Evolutionary conservation across 2,329 filamentous ascomycete genomes (phyloP).

Genomic region (Ramularia endophylla): DNA sequence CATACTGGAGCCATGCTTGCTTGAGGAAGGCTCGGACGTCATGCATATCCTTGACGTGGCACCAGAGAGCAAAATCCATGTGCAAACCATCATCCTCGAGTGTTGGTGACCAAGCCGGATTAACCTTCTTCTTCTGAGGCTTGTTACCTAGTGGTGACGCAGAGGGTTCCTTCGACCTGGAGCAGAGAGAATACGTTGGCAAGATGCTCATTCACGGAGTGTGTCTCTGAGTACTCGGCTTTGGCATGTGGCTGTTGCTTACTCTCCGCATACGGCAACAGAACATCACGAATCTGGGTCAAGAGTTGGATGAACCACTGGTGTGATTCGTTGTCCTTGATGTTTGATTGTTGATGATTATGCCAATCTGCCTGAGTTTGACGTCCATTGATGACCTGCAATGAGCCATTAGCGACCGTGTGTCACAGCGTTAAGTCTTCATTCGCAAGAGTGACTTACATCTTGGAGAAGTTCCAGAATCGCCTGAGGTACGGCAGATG

Average conservation of each 20-base stretch:
- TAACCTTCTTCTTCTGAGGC: not conserved
- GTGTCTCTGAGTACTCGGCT: not conserved
- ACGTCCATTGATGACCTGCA: conserved; percentile 1
- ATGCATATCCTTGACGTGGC: conserved; percentile 1
- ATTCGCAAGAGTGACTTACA: not conserved
- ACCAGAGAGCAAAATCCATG: not conserved
- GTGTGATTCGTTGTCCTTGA: not conserved
- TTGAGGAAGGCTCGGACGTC: conserved; percentile 1
- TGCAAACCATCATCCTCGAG: not conserved
- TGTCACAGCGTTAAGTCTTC: not conserved
- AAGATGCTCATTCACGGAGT: not conserved
- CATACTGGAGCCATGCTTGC: conserved; percentile 1
- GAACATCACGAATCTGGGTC: not conserved
- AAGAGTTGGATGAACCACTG: conserved; percentile 1
- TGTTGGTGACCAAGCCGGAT: not conserved
- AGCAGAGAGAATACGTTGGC: conserved; percentile 1
- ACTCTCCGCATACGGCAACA: not conserved
- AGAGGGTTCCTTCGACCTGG: conserved; percentile 1
- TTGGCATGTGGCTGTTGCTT: not conserved
- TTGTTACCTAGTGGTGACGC: not conserved
- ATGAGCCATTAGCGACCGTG: no score
- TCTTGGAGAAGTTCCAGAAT: not conserved
- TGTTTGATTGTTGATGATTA: conserved; percentile 1
- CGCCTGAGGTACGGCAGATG: not conserved
- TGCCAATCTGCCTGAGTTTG: conserved; percentile 1